Conservation (phyloP, 495 filamentous ascomycete genomes). For the Baudoinia panamericana region DNA sequence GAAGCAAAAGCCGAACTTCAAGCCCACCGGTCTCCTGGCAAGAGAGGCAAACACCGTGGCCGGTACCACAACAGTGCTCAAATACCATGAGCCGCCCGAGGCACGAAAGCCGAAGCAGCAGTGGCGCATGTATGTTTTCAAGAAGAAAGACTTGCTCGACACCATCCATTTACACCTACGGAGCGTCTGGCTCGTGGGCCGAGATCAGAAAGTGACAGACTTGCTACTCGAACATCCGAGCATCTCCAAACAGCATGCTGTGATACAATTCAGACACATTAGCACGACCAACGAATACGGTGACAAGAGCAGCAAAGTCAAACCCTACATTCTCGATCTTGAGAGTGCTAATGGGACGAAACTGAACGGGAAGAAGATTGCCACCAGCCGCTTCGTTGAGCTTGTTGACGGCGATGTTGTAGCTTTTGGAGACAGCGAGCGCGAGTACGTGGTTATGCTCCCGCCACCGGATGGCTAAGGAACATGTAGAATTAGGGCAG, state of each 20-base stretch:
- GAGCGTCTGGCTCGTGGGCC: constrained; percentile 82
- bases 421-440: constrained; percentile 70
- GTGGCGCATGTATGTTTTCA: constrained; percentile 93
- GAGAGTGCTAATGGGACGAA: constrained; percentile 86
- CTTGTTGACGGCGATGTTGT: constrained; percentile 78
- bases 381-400: constrained; percentile 69
- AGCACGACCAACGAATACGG: constrained; percentile 76
- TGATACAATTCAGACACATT: constrained; percentile 79
- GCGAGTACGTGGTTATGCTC: constrained; percentile 38
- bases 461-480: constrained; percentile 26
- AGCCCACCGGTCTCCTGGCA: constrained; percentile 65
- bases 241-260: constrained; percentile 87
- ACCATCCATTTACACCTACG: constrained; percentile 61
- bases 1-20: constrained; percentile 82
- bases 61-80: constrained; percentile 59
- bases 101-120: constrained; percentile 72
- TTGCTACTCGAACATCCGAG: constrained; percentile 79
- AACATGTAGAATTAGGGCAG: too few species aligned
- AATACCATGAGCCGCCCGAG: constrained; percentile 92
- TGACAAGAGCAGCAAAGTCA: constrained; percentile 66
- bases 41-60: constrained; percentile 74
- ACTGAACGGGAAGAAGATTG: constrained; percentile 62
- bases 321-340: constrained; percentile 83
- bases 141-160: constrained; percentile 62
- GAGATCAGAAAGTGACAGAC: constrained; percentile 69